Evolutionary conservation across 2,329 filamentous ascomycete species (phyloP), one percentile per base, ranked within the genome.

Genomic region (Aspergillus unguis): DNA sequence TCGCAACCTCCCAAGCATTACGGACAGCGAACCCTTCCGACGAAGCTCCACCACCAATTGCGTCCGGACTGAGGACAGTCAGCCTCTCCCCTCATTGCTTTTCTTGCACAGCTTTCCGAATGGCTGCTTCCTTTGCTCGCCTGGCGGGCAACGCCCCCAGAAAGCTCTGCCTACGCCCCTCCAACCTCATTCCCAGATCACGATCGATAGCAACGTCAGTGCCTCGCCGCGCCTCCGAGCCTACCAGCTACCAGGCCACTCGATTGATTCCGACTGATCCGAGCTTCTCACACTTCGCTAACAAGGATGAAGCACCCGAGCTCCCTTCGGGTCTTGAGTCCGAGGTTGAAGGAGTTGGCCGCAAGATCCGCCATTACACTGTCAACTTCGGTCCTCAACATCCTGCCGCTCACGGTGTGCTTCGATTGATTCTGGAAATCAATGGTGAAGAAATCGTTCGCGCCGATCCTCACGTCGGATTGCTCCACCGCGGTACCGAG

Each of bases 341-440:
- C 50, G 67, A 74, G 52, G 68, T 61, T 33, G 60, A 65, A 57
- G 67, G 67, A 43, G 60, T 62, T 48, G 75, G 78, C 75, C 87
- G 92, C 74, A 97, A 96, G 82, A 88, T 99, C 72, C 86, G 94
- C 62, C 94, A 99, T 78, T 99, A 99, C 79, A 99, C 94, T 5
- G 92, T 99, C 80, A 99, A 99, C 81, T 99, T 99, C 68, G 94
- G 94, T 52, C 94, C 94, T 60, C 94, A 99, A 81, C 94, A 99
- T 80, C 94, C 94, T 36, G 94, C 94, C 61, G 95, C 94, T 66
- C 94, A 99, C 83, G 94, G 94, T 69, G 94, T 99, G 84, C 78
- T 99, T 76, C 90, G 94, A 50, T 77, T 99, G 77, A 99, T 99
- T 80, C 84, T 99, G 65, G 94, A 99, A 75, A 83, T 99, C 71